Percentiles rank a stretch among this genome's conserved stretches.
These are phyloP conservation scores for Phytophthora hibernalis DNA, from an alignment of 352 stramenopile species.

Conservation along the genomic window DNA sequence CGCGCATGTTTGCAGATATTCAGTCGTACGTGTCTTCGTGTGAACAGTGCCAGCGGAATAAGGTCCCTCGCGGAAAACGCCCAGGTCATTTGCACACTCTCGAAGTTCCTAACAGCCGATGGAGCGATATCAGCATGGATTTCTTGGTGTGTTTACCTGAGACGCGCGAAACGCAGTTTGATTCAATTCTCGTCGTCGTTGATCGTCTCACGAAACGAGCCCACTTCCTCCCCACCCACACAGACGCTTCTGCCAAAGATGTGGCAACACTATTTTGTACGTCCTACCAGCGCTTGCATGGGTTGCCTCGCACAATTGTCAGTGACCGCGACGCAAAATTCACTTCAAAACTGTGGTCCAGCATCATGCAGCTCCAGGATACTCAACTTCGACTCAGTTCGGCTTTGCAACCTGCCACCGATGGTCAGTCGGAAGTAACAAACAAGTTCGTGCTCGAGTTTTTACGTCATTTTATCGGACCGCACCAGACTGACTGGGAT, in stretches of 20 bases:
- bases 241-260: background rate
- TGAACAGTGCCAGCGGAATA: background rate
- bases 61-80: background rate
- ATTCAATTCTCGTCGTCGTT: background rate
- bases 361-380: background rate
- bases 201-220: background rate
- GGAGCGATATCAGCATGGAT: background rate
- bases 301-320: background rate
- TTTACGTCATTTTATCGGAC: background rate
- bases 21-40: background rate
- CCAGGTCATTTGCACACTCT: background rate
- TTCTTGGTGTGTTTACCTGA: background rate
- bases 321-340: background rate
- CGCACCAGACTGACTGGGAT: background rate
- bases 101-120: background rate
- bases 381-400: background rate
- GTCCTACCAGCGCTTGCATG: background rate
- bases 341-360: background rate
- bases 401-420: background rate
- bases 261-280: background rate
- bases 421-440: background rate
- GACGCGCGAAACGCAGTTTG: background rate
- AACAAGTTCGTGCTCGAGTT: background rate
- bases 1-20: background rate
- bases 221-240: background rate